Evolutionary conservation across 345 rosid genomes (phyloP), one percentile per base, ranked within the genome.

Genomic region (Linum tenue): DNA sequence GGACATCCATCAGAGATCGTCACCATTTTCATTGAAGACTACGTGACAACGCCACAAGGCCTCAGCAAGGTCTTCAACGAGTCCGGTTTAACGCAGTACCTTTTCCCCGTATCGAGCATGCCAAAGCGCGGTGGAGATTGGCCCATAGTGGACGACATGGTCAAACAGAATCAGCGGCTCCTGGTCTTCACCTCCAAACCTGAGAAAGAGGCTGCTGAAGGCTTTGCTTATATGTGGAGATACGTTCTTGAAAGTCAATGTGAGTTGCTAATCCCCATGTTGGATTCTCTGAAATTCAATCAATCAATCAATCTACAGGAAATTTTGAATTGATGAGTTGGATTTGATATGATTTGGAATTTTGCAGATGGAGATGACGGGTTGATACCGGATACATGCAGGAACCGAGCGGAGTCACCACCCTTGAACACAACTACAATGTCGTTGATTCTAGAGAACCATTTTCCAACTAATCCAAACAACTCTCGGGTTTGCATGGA

Each of bases 111-210:
- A 11, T 79, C 96, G 14, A 81, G 75, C 60, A 94, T 94, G 92
- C 99, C 99, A 0, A 86, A 82, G 63, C 78, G 64, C 56, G 99
- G 99, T 31, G 78, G 53, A 41, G 96, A 90, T 67, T 94, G 99
- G 99, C 99, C 99, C 22, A 85, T 77, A 0, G 89, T 94, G 7
- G 92, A 88, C 75, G 89, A 86, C 56, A 94, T 94, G 99, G 96
- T 78, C 53, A 64, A 84, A 78, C 73, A 86, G 67, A 94, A 88
- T 68, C 86, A 90, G 75, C 83, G 97, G 6, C 79, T 90, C 53
- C 85, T 94, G 51, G 97, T 90, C 5, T 94, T 90, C 76, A 90
- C 97, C 53, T 94, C 97, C 12, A 84, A 81, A 64, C 73, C 80
- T 3, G 66, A 56, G 17, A 94, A 94, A 69, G 97, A 90, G 79